A percentile compares a stretch with the other conserved stretches of the same genome.
Evolutionary conservation across 441 rosid species (phyloP).

Genomic region (Mallotus japonicus): DNA sequence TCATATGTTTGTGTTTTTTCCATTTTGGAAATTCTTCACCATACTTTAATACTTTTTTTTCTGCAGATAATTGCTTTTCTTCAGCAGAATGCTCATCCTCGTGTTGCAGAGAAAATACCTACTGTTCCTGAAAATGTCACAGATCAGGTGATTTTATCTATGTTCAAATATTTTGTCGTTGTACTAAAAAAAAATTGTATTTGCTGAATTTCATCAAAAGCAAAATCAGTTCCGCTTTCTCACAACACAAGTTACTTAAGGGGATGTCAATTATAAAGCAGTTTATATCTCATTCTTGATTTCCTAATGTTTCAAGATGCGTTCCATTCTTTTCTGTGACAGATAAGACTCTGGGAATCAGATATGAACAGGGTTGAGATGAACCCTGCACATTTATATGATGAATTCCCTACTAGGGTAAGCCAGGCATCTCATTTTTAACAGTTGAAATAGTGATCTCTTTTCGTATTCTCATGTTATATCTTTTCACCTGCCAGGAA

Average conservation of each 20-base stretch:
- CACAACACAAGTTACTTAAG: too few relatives aligned
- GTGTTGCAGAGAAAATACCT: conserved; percentile 74
- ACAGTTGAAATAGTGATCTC: neutral
- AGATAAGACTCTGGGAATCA: conserved; percentile 95
- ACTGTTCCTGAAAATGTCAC: conserved; percentile 92
- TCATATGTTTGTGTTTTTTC: neutral
- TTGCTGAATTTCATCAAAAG: neutral
- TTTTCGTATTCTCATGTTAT: conserved; percentile 2
- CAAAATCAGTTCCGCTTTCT: too few relatives aligned
- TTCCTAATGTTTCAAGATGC: conserved; percentile 4
- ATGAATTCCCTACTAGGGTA: conserved; percentile 90
- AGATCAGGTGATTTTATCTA: conserved; percentile 61
- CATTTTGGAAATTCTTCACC: conserved; percentile 4
- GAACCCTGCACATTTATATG: conserved; percentile 70
- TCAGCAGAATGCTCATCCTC: conserved; percentile 92
- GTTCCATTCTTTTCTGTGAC: conserved; percentile 14
- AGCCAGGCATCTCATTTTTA: conserved; percentile 19
- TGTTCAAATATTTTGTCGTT: conserved; percentile 6
- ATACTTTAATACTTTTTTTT: conserved; percentile 8
- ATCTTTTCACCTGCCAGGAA: conserved; percentile 43
- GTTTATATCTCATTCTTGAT: neutral
- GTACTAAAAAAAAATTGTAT: conserved; percentile 5
- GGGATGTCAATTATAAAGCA: too few relatives aligned
- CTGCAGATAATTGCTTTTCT: conserved; percentile 82
- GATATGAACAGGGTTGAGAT: conserved; percentile 91